Evolutionary conservation across 2,329 filamentous ascomycete species (phyloP).

Genomic region (Myriosclerotinia curreyana): DNA sequence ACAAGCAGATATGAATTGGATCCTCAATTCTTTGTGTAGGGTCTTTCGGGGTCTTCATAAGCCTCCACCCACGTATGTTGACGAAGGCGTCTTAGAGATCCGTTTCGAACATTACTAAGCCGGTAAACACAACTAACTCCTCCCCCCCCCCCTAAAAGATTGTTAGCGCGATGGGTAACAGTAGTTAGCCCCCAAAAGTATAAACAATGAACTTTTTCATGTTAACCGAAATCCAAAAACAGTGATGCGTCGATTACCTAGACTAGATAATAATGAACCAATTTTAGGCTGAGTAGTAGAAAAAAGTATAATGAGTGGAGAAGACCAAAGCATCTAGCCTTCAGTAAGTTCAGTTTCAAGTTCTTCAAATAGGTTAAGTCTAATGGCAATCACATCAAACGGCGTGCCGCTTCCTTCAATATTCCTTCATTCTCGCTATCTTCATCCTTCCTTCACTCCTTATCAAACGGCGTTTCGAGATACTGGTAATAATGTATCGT

Average conservation of each 20-base stretch:
- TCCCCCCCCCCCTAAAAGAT: too few relatives aligned
- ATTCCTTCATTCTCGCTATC: conserved; percentile 1
- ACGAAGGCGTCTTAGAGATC: background rate
- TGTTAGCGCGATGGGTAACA: too few relatives aligned
- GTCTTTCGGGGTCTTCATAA: too few relatives aligned
- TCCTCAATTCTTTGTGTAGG: too few relatives aligned
- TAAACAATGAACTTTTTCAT: too few relatives aligned
- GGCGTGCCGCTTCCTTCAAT: conserved; percentile 7
- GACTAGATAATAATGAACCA: conserved; percentile 14
- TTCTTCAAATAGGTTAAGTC: background rate
- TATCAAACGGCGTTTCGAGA: background rate
- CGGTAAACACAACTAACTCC: too few relatives aligned
- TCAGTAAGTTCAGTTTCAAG: conserved; percentile 14
- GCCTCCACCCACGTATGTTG: background rate
- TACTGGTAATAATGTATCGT: background rate
- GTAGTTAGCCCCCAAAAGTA: too few relatives aligned
- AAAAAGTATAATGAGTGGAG: too few relatives aligned
- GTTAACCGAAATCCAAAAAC: too few relatives aligned
- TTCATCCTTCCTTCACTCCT: background rate
- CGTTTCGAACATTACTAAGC: background rate
- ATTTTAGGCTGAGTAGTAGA: too few relatives aligned
- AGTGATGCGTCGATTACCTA: too few relatives aligned
- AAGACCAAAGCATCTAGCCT: background rate
- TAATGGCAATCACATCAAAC: background rate
- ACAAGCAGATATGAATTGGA: background rate